Conservation (phyloP, 1,284 basidiomycete species). For the Pterula multifida region DNA sequence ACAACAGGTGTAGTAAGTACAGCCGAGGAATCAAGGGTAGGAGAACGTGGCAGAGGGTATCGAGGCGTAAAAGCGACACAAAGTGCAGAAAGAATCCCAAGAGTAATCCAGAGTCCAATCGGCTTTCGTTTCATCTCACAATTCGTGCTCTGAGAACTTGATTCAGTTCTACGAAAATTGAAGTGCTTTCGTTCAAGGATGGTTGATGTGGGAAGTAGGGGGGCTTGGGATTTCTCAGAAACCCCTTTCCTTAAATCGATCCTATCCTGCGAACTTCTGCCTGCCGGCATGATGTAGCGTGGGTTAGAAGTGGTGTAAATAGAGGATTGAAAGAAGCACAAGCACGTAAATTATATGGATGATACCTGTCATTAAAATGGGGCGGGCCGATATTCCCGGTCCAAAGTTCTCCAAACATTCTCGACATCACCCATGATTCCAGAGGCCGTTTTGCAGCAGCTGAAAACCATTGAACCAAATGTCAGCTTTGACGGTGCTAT, state of each 20-base stretch:
- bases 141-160: no score
- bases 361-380: no score
- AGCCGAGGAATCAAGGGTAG: background rate
- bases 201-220: background rate
- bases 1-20: background rate
- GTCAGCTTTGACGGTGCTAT: slow-evolving; percentile 33
- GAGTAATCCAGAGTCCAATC: background rate
- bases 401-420: background rate
- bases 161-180: background rate
- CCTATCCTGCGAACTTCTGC: background rate
- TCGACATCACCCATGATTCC: slow-evolving; percentile 11
- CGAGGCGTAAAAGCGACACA: background rate
- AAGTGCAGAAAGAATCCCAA: background rate
- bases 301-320: background rate
- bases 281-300: background rate
- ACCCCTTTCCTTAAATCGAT: background rate
- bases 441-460: slow-evolving; percentile 25
- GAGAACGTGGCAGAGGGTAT: background rate
- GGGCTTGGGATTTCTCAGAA: background rate
- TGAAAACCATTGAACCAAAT: slow-evolving; percentile 36
- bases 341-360: no score
- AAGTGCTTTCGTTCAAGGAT: background rate
- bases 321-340: background rate
- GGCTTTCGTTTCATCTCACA: background rate
- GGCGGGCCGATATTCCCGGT: no score